Conservation (phyloP, 768 basidiomycete species). For the Mrakia blollopis region DNA sequence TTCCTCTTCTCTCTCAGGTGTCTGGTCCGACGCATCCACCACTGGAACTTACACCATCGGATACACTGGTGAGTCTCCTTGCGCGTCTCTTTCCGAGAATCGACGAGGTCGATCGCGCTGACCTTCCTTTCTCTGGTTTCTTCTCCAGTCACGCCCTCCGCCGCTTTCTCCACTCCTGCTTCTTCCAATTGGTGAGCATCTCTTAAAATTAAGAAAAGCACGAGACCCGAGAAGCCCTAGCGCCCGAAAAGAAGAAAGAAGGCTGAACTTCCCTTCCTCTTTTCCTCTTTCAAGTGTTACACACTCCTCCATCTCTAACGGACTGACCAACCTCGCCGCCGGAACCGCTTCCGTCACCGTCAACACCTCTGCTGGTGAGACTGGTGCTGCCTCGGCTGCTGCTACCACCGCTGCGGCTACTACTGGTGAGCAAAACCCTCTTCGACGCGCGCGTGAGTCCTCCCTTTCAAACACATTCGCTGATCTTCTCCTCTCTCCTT, state of each 20-base stretch:
- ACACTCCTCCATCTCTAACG: slow-evolving; percentile 43
- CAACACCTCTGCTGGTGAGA: not conserved
- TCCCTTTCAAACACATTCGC: not conserved
- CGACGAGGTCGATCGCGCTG: too few relatives aligned
- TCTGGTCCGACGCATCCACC: slow-evolving; percentile 34
- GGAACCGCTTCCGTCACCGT: slow-evolving; percentile 24
- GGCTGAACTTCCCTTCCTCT: not conserved
- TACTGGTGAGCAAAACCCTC: not conserved
- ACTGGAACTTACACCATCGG: slow-evolving; percentile 43
- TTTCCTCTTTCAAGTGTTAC: slow-evolving; percentile 30
- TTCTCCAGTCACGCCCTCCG: slow-evolving; percentile 40
- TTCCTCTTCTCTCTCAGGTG: too few relatives aligned
- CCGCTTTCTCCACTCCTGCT: slow-evolving; percentile 35
- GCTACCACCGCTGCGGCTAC: not conserved
- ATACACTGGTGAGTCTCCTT: slow-evolving; percentile 33
- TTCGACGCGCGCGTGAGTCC: too few relatives aligned
- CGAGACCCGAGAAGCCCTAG: too few relatives aligned
- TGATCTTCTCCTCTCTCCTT: not conserved
- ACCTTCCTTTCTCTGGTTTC: too few relatives aligned
- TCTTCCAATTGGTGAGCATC: slow-evolving; percentile 35
- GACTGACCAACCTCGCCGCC: slow-evolving; percentile 35
- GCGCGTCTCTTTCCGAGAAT: too few relatives aligned
- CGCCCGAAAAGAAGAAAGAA: too few relatives aligned
- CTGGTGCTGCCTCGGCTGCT: not conserved
- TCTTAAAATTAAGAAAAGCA: not conserved